Base-by-base conservation (phyloP, 371 early-diverging fungal species). In the Syncephalis fuscata region DNA sequence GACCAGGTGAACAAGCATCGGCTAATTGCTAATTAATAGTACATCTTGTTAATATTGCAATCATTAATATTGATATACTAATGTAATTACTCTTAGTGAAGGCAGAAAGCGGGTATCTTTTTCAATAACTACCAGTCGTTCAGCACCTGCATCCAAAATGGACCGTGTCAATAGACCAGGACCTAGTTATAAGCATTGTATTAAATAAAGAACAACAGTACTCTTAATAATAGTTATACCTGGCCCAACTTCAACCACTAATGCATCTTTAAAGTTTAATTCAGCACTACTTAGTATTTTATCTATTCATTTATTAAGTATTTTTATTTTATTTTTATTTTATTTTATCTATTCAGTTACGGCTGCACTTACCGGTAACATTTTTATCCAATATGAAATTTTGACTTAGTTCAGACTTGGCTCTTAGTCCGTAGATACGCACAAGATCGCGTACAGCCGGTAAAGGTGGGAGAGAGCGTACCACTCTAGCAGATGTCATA, bases 331-430 rank as follows among this genome's bases (percentile, higher is more conserved):
- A 19, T 16, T 56, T 3, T 26, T 19, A 45, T 15, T 25, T 16
- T 44, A 37, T 48, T 9, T 22, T 42, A 2, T 41, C 25, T 11
- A 37, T 10, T 10, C 11, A 5, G 20, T 39, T 44, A 23, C 17
- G 5, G 2, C 32, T 22, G 14, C 14, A 48, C 38, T 10, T 59
- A 78, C 81, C 80, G 16, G 88, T 88, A 17, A 88, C 66, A 53
- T 85, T 85, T 53, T 78, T 79, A 61, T 88, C 85, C 26, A 88
- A 74, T 40, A 88, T 77, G 56, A 88, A 88, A 60, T 88, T 86
- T 55, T 88, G 88, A 46, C 82, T 75, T 10, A 88, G 69, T 55
- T 78, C 73, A 37, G 74, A 73, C 53, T 72, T 67, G 10, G 88
- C 87, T 3, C 72, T 66, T 39, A 88, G 62, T 15, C 82, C 79